These are phyloP conservation scores for Microstegium vimineum DNA, from an alignment of 176 grass and related monocot species.

Conservation along the genomic window DNA sequence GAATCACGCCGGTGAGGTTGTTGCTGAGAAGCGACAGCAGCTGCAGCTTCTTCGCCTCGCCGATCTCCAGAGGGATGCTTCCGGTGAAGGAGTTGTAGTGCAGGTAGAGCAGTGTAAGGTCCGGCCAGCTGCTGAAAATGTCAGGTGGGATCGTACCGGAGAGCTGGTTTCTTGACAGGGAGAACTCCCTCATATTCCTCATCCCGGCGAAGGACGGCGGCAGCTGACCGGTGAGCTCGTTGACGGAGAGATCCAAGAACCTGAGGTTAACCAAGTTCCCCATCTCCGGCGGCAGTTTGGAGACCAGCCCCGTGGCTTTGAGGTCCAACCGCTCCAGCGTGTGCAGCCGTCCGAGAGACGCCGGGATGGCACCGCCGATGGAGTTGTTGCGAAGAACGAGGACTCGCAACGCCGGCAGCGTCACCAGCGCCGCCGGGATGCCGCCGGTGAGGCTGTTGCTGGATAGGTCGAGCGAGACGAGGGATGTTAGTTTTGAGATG, in stretches of 20 bases:
- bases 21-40: slow-evolving; percentile 11
- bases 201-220: slow-evolving; percentile 1
- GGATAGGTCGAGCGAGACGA: slow-evolving; percentile 20
- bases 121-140: slow-evolving; percentile 8
- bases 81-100: slow-evolving; percentile 36
- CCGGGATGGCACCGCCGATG: slow-evolving; percentile 11
- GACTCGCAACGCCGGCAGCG: neutral
- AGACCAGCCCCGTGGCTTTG: neutral
- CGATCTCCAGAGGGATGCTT: slow-evolving; percentile 10
- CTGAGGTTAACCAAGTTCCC: slow-evolving; percentile 5
- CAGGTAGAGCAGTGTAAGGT: slow-evolving; percentile 10
- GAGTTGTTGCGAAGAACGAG: slow-evolving; percentile 23
- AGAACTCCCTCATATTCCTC: slow-evolving; percentile 15
- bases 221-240: slow-evolving; percentile 12
- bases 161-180: slow-evolving; percentile 24
- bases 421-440: slow-evolving; percentile 10
- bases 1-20: slow-evolving; percentile 30
- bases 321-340: slow-evolving; percentile 12
- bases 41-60: slow-evolving; percentile 3
- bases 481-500: neutral
- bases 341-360: neutral
- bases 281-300: slow-evolving; percentile 4
- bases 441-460: slow-evolving; percentile 24
- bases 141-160: slow-evolving; percentile 13
- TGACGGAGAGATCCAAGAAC: slow-evolving; percentile 26